Conservation (phyloP, 345 rosid genomes). For the Triadica sebifera region DNA sequence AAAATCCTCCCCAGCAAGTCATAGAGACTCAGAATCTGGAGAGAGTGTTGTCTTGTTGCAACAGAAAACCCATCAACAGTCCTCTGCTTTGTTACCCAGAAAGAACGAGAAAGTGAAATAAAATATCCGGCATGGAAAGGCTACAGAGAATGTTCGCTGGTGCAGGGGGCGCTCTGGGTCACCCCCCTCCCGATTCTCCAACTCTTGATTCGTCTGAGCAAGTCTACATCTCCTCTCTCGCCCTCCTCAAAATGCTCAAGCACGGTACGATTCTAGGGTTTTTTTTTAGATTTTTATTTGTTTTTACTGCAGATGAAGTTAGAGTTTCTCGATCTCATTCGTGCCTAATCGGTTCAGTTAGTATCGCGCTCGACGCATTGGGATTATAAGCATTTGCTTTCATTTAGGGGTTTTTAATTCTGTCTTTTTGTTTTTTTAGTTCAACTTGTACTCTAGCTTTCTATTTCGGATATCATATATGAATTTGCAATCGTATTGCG, state of each 20-base stretch:
- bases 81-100: background rate
- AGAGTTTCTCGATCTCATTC: background rate
- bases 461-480: background rate
- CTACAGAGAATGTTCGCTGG: conserved; percentile 87
- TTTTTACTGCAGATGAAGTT: background rate
- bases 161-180: conserved; percentile 80
- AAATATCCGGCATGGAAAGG: conserved; percentile 68
- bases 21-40: too few species aligned
- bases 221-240: conserved; percentile 93
- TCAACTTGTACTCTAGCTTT: background rate
- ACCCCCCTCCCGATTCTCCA: conserved; percentile 87
- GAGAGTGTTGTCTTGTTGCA: background rate
- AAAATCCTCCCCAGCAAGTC: too few species aligned
- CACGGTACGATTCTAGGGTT: conserved; percentile 48
- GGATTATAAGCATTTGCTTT: background rate
- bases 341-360: background rate
- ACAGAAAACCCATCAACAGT: background rate
- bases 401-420: conserved; percentile 1
- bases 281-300: background rate
- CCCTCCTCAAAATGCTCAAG: conserved; percentile 93
- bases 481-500: background rate
- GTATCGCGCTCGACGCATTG: background rate
- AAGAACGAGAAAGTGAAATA: background rate
- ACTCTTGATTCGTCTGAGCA: conserved; percentile 89
- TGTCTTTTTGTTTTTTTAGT: background rate